A percentile compares a stretch with the other conserved stretches of the same genome.
phyloP scores from a whole-genome alignment of 2,329 filamentous ascomycete genomes.

The Paracorniculantispora psalliotae region DNA sequence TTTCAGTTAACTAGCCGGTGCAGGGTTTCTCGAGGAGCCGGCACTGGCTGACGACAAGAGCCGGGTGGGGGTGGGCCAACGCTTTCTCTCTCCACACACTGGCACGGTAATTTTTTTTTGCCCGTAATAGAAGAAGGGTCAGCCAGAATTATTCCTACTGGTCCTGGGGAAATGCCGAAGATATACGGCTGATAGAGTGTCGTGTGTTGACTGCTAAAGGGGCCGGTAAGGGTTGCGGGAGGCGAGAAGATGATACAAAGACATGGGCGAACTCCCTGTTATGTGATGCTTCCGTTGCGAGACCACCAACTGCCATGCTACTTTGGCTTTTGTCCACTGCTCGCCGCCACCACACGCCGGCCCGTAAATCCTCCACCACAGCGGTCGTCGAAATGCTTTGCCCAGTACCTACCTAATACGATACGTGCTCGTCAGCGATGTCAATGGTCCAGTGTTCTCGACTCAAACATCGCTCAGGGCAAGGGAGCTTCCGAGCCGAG shows the following conservation, averaged over 20 bases:
- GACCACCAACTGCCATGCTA: neutral
- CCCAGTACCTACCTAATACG: neutral
- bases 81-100: neutral
- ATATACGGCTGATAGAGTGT: too few species aligned
- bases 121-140: neutral
- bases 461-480: neutral
- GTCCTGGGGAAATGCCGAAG: neutral
- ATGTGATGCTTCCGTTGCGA: too few species aligned
- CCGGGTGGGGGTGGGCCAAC: slow-evolving; percentile 11
- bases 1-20: neutral
- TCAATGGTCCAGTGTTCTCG: neutral
- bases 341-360: neutral
- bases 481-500: neutral
- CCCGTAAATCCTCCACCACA: neutral
- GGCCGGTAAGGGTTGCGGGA: neutral
- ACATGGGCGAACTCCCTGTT: neutral
- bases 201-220: neutral
- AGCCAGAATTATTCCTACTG: neutral
- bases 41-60: slow-evolving; percentile 2
- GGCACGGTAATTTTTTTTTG: neutral
- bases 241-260: neutral
- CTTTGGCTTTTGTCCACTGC: neutral
- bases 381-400: neutral
- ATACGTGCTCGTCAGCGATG: neutral
- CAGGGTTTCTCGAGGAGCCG: neutral